A percentile compares a stretch with the other conserved stretches of the same genome.
Conservation (phyloP, 2,329 filamentous ascomycete species). For the Aspergillus fumigatiaffinis region DNA sequence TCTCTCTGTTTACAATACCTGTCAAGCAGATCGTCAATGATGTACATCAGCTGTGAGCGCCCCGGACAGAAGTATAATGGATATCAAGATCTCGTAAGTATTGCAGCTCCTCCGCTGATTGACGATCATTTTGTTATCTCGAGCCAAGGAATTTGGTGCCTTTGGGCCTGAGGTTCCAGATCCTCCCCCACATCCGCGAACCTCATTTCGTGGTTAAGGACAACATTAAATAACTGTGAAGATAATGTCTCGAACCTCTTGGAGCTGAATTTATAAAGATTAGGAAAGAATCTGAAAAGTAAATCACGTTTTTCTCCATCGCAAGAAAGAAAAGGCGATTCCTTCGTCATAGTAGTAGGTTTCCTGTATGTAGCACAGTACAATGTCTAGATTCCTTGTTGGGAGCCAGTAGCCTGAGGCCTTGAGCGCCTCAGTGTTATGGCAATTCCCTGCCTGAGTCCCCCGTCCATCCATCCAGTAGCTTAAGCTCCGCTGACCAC, state of each 20-base stretch:
- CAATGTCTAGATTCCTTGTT: background rate
- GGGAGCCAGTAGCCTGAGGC: background rate
- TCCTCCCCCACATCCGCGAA: background rate
- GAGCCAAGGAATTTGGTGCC: background rate
- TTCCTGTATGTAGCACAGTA: background rate
- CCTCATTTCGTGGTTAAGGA: background rate
- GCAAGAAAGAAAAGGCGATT: background rate
- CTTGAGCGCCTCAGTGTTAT: background rate
- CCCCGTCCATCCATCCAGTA: background rate
- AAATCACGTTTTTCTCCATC: background rate
- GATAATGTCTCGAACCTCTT: background rate
- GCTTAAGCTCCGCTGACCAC: background rate
- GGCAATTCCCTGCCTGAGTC: background rate
- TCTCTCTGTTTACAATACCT: background rate
- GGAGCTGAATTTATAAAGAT: background rate
- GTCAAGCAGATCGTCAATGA: background rate
- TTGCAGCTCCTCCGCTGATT: background rate
- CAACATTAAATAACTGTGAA: background rate
- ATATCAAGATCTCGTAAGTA: background rate
- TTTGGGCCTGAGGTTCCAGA: background rate
- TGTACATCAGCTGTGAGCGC: background rate
- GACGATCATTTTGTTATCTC: background rate
- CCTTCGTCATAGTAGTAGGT: too few relatives aligned
- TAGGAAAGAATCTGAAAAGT: background rate
- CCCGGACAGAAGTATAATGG: background rate